Evolutionary conservation across 2,329 filamentous ascomycete species (phyloP).

Genomic region (Ilyonectria destructans): DNA sequence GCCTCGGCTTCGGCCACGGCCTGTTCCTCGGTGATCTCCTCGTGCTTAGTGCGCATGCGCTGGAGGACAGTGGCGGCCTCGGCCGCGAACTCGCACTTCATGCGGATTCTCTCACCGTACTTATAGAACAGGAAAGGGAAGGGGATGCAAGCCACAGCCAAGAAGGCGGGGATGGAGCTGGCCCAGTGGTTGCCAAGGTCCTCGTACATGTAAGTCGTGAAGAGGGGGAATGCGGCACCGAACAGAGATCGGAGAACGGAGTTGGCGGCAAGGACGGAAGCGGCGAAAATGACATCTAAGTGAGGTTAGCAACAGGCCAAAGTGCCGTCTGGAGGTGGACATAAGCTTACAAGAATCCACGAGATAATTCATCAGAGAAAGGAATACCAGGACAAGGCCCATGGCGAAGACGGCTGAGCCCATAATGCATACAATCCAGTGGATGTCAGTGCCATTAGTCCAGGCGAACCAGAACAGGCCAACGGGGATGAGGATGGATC

Average conservation of each 20-base stretch:
- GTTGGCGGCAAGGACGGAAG: conserved; percentile 82
- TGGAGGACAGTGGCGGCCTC: conserved; percentile 76
- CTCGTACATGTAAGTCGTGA: conserved; percentile 74
- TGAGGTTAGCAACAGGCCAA: conserved; percentile 32
- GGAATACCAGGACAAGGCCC: conserved; percentile 76
- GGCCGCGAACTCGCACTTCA: conserved; percentile 79
- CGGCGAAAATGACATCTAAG: conserved; percentile 80
- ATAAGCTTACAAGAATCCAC: conserved; percentile 71
- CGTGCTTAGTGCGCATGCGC: conserved; percentile 57
- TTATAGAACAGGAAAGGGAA: conserved; percentile 85
- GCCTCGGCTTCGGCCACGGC: conserved; percentile 45
- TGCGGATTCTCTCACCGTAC: conserved; percentile 76
- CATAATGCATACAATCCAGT: conserved; percentile 69
- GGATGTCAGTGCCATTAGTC: conserved; percentile 71
- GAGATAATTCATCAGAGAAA: conserved; percentile 78
- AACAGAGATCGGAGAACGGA: conserved; percentile 81
- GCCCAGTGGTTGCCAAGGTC: conserved; percentile 84
- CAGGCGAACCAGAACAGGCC: conserved; percentile 79
- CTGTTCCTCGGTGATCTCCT: conserved; percentile 50
- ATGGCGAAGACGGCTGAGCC: conserved; percentile 67
- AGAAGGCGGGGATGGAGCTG: conserved; percentile 80
- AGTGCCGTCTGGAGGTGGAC: not conserved
- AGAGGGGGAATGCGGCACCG: conserved; percentile 81
- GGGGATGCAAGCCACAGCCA: conserved; percentile 80
- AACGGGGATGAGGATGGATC: conserved; percentile 71